Conservation (phyloP, 306 rosid genomes). For the Vigna radiata region DNA sequence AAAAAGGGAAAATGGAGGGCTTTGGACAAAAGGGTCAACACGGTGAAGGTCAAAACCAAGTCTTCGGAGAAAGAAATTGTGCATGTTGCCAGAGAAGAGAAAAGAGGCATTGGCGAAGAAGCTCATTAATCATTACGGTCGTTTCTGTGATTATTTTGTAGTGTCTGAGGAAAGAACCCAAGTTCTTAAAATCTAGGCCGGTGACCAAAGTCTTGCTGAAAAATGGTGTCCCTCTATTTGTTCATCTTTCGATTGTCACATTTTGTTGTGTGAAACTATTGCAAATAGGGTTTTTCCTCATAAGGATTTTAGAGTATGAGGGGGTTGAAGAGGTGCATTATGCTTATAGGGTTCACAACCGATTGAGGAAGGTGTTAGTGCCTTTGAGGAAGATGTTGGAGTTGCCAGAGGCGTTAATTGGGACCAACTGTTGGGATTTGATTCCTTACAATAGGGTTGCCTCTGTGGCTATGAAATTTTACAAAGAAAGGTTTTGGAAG, state of each 20-base stretch:
- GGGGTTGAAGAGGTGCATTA: slow-evolving; percentile 72
- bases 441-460: slow-evolving; percentile 72
- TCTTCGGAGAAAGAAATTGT: slow-evolving; percentile 51
- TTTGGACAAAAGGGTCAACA: not conserved
- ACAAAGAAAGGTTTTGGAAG: slow-evolving; percentile 56
- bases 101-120: slow-evolving; percentile 64
- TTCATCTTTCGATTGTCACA: slow-evolving; percentile 65
- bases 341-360: slow-evolving; percentile 69
- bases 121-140: slow-evolving; percentile 55
- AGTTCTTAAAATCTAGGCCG: slow-evolving; percentile 46
- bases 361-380: slow-evolving; percentile 68
- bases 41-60: not conserved
- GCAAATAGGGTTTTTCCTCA: slow-evolving; percentile 67
- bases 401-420: slow-evolving; percentile 74
- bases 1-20: not conserved
- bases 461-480: slow-evolving; percentile 66
- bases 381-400: slow-evolving; percentile 66
- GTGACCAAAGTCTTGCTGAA: slow-evolving; percentile 56
- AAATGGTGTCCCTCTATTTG: slow-evolving; percentile 88
- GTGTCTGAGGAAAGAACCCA: slow-evolving; percentile 58
- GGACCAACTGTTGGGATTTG: slow-evolving; percentile 61
- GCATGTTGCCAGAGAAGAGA: slow-evolving; percentile 46
- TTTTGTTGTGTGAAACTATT: slow-evolving; percentile 68
- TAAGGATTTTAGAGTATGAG: slow-evolving; percentile 45
- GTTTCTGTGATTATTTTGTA: slow-evolving; percentile 61